Evolutionary conservation across 352 stramenopile genomes (phyloP), one percentile per base, ranked within the genome.

Genomic region (Pythium apleroticum): DNA sequence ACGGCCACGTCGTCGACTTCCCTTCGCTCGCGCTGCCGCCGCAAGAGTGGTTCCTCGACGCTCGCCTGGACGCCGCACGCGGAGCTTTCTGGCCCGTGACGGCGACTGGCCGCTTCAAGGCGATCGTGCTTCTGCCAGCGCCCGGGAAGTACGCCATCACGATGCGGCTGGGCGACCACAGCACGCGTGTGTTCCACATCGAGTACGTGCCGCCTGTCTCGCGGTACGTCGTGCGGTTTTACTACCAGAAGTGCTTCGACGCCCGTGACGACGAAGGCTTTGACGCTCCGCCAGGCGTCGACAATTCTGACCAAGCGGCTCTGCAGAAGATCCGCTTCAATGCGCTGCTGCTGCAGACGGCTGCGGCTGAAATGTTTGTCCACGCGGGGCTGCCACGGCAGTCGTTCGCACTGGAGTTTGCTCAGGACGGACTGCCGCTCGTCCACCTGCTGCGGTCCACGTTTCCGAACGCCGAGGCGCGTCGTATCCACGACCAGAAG

Each of bases 231-330:
- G 77, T 91, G 24, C 78, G 76, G 30, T 91, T 91, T 46, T 81
- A 91, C 72, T 91, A 88, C 57, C 81, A 90, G 65, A 82, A 77
- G 56, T 78, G 79, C 56, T 65, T 28, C 3, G 81, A 90, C 52
- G 69, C 71, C 0, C 52, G 20, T 12, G 50, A 48, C 14, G 20
- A 57, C 57, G 68, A 85, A 22, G 78, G 81, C 15, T 90, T 91
- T 58, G 81, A 91, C 30, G 78, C 81, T 3, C 80, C 81, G 0
- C 68, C 56, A 0, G 74, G 75, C 4, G 68, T 78, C 22, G 78
- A 89, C 70, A 83, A 81, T 59, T 87, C 78, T 20, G 76, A 87
- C 66, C 59, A 74, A 22, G 70, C 72, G 3, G 81, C 79, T 4
- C 74, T 85, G 43, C 63, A 65, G 9, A 81, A 73, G 56, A 79